These are phyloP conservation scores for Penicillium sp. DNA, from an alignment of 2,329 filamentous ascomycete species.

Conservation along the genomic window DNA sequence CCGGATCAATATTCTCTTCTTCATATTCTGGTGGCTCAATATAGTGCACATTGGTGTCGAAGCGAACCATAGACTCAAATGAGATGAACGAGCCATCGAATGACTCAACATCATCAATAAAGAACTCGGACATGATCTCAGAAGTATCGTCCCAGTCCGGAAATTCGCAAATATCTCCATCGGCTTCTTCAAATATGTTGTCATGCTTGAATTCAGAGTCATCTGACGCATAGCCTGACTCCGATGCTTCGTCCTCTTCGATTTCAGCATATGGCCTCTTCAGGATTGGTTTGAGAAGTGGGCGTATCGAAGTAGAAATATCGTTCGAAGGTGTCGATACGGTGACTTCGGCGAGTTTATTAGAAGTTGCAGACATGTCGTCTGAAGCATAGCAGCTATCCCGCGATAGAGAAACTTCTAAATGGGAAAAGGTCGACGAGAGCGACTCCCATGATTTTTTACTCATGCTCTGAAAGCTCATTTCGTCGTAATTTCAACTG, in stretches of 20 bases:
- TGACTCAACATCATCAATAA: conserved; percentile 35
- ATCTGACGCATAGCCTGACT: conserved; percentile 47
- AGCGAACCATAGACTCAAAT: conserved; percentile 42
- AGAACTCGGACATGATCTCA: conserved; percentile 33
- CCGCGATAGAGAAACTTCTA: conserved; percentile 44
- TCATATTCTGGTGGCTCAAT: conserved; percentile 36
- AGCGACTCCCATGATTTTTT: conserved; percentile 44
- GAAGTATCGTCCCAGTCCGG: conserved; percentile 37
- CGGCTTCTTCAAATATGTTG: conserved; percentile 27
- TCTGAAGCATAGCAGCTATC: conserved; percentile 48
- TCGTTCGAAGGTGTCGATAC: conserved; percentile 29
- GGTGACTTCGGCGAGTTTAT: conserved; percentile 29
- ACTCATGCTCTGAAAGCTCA: conserved; percentile 33
- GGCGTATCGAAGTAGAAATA: conserved; percentile 29
- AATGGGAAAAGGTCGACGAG: conserved; percentile 41
- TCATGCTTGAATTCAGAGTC: conserved; percentile 30
- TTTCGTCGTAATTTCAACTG: conserved; percentile 19
- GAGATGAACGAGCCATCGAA: conserved; percentile 44
- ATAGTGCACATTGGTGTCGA: conserved; percentile 40
- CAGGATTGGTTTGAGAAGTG: conserved; percentile 39
- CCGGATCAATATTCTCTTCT: conserved; percentile 28
- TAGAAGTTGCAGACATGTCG: conserved; percentile 41
- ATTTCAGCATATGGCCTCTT: conserved; percentile 37
- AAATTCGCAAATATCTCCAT: conserved; percentile 36
- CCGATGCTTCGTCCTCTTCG: conserved; percentile 35